Evolutionary conservation across 2,329 filamentous ascomycete genomes (phyloP).

Genomic region (Aspergillus unguis): DNA sequence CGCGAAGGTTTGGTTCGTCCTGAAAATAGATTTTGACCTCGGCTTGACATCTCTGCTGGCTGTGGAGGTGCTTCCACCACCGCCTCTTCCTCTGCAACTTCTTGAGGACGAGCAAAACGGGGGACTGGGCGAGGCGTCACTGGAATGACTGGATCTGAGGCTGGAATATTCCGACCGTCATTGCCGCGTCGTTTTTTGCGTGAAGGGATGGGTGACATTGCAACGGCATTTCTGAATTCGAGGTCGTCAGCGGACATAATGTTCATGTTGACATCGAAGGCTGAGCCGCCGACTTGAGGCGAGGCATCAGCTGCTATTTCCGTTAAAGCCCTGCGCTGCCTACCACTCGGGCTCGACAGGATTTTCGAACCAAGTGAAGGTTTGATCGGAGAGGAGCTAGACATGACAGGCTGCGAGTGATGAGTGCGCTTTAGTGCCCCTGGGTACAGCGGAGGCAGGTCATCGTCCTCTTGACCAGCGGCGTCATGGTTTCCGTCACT

Average conservation of each 20-base stretch:
- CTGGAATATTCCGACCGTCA: constrained; percentile 28
- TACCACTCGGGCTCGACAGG: constrained; percentile 39
- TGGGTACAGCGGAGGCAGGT: constrained; percentile 33
- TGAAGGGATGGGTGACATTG: constrained; percentile 31
- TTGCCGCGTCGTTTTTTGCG: constrained; percentile 39
- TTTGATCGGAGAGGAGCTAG: constrained; percentile 27
- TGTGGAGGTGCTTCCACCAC: constrained; percentile 13
- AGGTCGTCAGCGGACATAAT: constrained; percentile 41
- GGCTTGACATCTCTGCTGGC: constrained; percentile 13
- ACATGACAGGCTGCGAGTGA: constrained; percentile 20
- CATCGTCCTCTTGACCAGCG: constrained; percentile 36
- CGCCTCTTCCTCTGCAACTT: constrained; percentile 7
- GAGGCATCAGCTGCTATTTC: constrained; percentile 44
- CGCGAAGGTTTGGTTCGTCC: constrained; percentile 23
- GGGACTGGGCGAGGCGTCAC: constrained; percentile 24
- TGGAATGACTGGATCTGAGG: constrained; percentile 29
- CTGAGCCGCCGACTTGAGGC: constrained; percentile 32
- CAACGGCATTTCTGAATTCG: constrained; percentile 36
- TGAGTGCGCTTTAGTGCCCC: constrained; percentile 17
- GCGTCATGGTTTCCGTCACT: constrained; percentile 23
- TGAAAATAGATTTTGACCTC: constrained; percentile 17
- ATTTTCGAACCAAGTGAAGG: constrained; percentile 25
- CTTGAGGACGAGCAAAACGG: constrained; percentile 17
- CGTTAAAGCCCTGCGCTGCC: constrained; percentile 37
- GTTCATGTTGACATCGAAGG: constrained; percentile 35